phyloP scores from a whole-genome alignment of 257 asterid species.

The Solanum boliviense region DNA sequence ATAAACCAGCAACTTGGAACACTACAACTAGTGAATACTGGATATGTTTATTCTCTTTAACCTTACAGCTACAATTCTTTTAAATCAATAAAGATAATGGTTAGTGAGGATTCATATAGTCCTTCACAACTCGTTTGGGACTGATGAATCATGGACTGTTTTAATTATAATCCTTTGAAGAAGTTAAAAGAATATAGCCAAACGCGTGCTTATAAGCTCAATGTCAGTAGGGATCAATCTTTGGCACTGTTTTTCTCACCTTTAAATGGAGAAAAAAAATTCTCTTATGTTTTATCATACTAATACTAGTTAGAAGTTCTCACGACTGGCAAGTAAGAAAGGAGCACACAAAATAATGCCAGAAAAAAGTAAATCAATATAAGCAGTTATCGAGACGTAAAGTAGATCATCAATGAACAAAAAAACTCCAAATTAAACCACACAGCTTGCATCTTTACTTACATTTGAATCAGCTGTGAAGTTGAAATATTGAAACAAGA shows the following conservation, averaged over 20 bases:
- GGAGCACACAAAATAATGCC: not conserved
- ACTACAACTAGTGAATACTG: not conserved
- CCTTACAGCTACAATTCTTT: not conserved
- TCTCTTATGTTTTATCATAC: not conserved
- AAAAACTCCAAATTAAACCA: not conserved
- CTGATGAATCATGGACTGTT: not conserved
- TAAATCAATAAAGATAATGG: not conserved
- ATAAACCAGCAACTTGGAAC: not conserved
- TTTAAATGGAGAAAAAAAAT: not conserved
- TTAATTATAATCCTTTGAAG: not conserved
- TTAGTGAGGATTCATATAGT: not conserved
- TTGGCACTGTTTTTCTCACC: not conserved
- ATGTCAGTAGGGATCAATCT: not conserved
- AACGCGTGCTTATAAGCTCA: not conserved
- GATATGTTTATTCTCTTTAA: not conserved
- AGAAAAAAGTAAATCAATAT: not conserved
- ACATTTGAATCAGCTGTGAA: conserved; percentile 68
- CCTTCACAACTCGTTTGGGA: not conserved
- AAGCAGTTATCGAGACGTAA: not conserved
- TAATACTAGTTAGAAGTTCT: not conserved
- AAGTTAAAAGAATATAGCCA: not conserved
- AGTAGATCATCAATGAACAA: not conserved
- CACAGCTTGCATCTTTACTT: conserved; percentile 4
- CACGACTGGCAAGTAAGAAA: not conserved
- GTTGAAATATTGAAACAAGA: conserved; percentile 61